Evolutionary conservation across 305 asterid genomes (phyloP).

Genomic region (Solanum chacoense): DNA sequence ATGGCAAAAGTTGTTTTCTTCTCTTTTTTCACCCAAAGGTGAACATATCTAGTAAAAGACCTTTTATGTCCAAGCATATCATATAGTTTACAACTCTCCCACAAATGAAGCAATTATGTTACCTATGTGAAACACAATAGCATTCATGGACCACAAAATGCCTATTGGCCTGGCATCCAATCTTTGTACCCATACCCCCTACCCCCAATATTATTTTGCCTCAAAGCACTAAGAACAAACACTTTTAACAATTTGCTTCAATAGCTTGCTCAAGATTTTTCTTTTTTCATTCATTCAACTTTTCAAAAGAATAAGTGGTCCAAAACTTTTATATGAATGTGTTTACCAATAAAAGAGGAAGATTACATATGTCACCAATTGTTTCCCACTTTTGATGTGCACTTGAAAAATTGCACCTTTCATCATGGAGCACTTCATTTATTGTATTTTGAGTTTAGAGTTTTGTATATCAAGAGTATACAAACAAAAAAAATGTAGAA

Average conservation of each 20-base stretch:
- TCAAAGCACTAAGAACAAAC: slow-evolving; percentile 6
- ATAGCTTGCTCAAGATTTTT: neutral
- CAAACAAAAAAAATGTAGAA: neutral
- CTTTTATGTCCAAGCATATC: slow-evolving; percentile 5
- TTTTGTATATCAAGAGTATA: neutral
- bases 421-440: neutral
- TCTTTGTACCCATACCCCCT: neutral
- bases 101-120: slow-evolving; percentile 1
- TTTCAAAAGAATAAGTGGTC: slow-evolving; percentile 3
- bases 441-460: neutral
- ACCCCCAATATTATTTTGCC: neutral
- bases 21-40: slow-evolving; percentile 8
- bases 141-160: slow-evolving; percentile 9
- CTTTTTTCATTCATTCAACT: neutral
- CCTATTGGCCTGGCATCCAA: slow-evolving; percentile 4
- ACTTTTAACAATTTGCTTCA: slow-evolving; percentile 8
- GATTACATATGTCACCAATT: neutral
- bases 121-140: slow-evolving; percentile 1
- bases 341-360: slow-evolving; percentile 1
- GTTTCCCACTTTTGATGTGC: slow-evolving; percentile 4
- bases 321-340: neutral
- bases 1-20: slow-evolving; percentile 6
- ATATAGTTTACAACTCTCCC: neutral
- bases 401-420: neutral
- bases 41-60: slow-evolving; percentile 9